phyloP scores from a whole-genome alignment of 148 eudicot species.

The Selenicereus undatus region DNA sequence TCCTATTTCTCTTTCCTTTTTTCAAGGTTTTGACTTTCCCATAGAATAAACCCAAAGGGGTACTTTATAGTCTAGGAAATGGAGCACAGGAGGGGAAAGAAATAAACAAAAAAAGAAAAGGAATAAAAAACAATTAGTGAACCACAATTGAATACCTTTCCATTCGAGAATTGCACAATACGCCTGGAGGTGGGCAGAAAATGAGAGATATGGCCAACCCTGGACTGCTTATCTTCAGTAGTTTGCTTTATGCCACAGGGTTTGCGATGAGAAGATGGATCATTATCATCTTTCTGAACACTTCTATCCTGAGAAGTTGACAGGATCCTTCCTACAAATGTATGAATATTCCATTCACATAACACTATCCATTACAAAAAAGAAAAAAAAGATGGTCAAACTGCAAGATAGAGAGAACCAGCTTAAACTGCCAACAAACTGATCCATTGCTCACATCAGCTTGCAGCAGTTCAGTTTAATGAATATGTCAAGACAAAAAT shows the following conservation, averaged over 20 bases:
- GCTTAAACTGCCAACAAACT: background rate
- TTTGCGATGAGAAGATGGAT: conserved; percentile 22
- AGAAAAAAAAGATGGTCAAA: background rate
- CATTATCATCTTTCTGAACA: conserved; percentile 27
- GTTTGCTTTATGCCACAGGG: conserved; percentile 23
- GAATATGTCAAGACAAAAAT: too few species aligned
- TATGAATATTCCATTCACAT: background rate
- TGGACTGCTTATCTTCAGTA: conserved; percentile 24
- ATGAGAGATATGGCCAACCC: conserved; percentile 47
- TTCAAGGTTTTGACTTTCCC: background rate
- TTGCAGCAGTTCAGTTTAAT: background rate
- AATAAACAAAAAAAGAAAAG: background rate
- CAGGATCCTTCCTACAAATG: conserved; percentile 74
- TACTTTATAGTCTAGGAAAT: background rate
- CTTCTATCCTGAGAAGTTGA: conserved; percentile 41
- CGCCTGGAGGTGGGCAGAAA: conserved; percentile 93
- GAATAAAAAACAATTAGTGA: background rate
- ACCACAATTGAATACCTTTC: conserved; percentile 48
- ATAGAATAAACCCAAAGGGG: background rate
- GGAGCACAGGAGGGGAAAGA: background rate
- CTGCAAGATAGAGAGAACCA: conserved; percentile 4
- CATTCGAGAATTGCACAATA: conserved; percentile 95
- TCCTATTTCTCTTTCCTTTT: background rate
- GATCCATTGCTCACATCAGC: background rate
- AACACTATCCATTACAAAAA: background rate